A percentile compares a stretch with the other conserved stretches of the same genome.
Conservation (phyloP, 768 basidiomycete genomes). For the Panaeolus cyanescens region DNA sequence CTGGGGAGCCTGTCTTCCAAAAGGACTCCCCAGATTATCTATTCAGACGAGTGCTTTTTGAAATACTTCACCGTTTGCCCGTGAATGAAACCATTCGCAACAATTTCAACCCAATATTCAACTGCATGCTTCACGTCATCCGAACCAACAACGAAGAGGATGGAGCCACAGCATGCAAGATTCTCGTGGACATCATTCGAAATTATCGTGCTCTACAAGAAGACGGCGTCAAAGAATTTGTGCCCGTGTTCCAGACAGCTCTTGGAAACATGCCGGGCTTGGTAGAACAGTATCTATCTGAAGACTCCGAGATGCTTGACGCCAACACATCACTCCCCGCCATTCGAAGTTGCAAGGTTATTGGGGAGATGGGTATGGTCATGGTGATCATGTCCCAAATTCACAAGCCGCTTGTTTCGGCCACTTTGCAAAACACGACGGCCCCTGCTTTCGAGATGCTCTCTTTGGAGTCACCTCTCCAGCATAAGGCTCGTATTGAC, state of each 20-base stretch:
- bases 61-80: constrained; percentile 88
- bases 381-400: constrained; percentile 89
- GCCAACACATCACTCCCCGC: constrained; percentile 63
- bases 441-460: constrained; percentile 80
- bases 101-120: constrained; percentile 67
- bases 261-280: constrained; percentile 74
- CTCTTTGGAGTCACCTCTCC: constrained; percentile 78
- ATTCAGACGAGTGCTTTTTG: constrained; percentile 85
- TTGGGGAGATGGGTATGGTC: constrained; percentile 92
- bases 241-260: constrained; percentile 77
- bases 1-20: constrained; percentile 64
- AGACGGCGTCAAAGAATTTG: constrained; percentile 75
- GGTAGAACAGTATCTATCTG: constrained; percentile 74
- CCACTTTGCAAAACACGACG: constrained; percentile 70
- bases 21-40: constrained; percentile 74
- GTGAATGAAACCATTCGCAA: constrained; percentile 76
- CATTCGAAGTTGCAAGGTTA: constrained; percentile 87
- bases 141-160: constrained; percentile 96
- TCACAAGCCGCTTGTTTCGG: constrained; percentile 64
- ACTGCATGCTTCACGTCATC: constrained; percentile 81
- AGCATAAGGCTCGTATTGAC: constrained; percentile 74
- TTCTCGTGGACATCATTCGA: constrained; percentile 85
- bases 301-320: constrained; percentile 59
- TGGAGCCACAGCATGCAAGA: constrained; percentile 87
- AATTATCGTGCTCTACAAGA: constrained; percentile 73